These are phyloP conservation scores for Ceratobasidium theobromae DNA, from an alignment of 1,284 basidiomycete species.

Conservation along the genomic window DNA sequence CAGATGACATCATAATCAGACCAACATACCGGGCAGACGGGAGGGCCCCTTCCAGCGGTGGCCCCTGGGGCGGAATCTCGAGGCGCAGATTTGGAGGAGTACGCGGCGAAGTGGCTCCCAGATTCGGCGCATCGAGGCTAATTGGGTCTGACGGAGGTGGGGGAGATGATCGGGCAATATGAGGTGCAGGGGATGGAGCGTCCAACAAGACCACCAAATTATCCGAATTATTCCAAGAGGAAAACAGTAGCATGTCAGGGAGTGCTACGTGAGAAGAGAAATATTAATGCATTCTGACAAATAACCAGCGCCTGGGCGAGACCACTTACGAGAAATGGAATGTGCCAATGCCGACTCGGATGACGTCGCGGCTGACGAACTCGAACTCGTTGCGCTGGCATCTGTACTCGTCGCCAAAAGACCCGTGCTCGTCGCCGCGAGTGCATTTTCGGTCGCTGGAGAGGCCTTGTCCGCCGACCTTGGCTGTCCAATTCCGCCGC, in stretches of 20 bases:
- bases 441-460: neutral
- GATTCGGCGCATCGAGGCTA: neutral
- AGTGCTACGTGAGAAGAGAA: neutral
- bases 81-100: slow-evolving; percentile 15
- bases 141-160: neutral
- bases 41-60: no score
- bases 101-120: neutral
- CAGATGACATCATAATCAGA: neutral
- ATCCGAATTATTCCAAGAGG: neutral
- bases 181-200: neutral
- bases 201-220: neutral
- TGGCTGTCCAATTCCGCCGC: slow-evolving; percentile 17
- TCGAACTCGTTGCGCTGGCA: neutral
- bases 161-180: slow-evolving; percentile 1
- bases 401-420: neutral
- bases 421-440: neutral
- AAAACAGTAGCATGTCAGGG: slow-evolving; percentile 1
- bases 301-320: neutral
- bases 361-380: neutral
- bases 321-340: neutral
- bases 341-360: neutral
- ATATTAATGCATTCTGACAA: neutral
- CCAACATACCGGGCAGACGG: slow-evolving; percentile 3
- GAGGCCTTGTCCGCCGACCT: neutral
- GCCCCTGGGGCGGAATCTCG: slow-evolving; percentile 17